A percentile compares a stretch with the other conserved stretches of the same genome.
Evolutionary conservation across 1,139 yeast genomes (phyloP).

Genomic region (Sugiyamaella novakii): DNA sequence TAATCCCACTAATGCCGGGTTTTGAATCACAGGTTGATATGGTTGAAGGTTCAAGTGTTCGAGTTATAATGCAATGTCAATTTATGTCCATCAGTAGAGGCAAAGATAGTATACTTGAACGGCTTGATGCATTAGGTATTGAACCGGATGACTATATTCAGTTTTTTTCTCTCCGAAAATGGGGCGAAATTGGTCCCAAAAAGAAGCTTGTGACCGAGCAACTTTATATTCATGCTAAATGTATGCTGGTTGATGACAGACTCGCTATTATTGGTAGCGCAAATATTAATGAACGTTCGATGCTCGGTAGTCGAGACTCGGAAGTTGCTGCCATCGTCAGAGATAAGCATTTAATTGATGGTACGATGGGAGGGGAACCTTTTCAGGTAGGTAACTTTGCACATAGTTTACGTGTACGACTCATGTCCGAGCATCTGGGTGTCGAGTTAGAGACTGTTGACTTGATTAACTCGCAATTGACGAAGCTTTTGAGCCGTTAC

Average conservation of each 20-base stretch:
- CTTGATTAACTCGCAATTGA: conserved; percentile 62
- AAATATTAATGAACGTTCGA: conserved; percentile 91
- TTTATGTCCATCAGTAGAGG: conserved; percentile 93
- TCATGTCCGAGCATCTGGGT: conserved; percentile 97
- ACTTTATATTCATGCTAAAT: conserved; percentile 89
- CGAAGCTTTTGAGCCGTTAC: conserved; percentile 7
- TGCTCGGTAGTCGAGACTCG: conserved; percentile 91
- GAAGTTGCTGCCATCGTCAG: conserved; percentile 89
- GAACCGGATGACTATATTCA: conserved; percentile 86
- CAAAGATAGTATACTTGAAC: conserved; percentile 82
- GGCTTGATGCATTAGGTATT: conserved; percentile 75
- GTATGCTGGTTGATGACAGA: conserved; percentile 91
- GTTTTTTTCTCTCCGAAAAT: conserved; percentile 86
- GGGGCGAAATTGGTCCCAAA: conserved; percentile 89
- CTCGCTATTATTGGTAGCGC: conserved; percentile 96
- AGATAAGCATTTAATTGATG: conserved; percentile 73
- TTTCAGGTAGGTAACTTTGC: conserved; percentile 86
- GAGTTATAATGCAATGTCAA: conserved; percentile 97
- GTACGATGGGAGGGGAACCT: conserved; percentile 80
- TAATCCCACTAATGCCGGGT: conserved; percentile 97
- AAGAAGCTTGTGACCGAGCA: conserved; percentile 84
- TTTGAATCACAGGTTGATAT: conserved; percentile 92
- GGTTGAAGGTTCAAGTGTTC: conserved; percentile 89
- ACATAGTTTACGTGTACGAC: conserved; percentile 80
- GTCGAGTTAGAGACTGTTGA: conserved; percentile 89